Evolutionary conservation across 495 filamentous ascomycete genomes (phyloP).

Genomic region (Cladorrhinum samala): DNA sequence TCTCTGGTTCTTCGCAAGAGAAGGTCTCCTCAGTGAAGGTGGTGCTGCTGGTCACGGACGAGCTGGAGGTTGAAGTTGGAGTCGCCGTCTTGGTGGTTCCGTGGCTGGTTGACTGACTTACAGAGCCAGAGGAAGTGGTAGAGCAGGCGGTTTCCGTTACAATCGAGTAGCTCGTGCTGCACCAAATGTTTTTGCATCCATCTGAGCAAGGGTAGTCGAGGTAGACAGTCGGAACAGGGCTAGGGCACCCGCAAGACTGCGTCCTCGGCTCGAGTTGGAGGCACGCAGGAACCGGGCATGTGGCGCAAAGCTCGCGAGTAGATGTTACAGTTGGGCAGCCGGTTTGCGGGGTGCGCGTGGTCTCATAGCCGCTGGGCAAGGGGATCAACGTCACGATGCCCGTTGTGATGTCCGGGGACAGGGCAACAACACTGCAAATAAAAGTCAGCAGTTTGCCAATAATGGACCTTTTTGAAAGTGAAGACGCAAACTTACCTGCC

Average conservation of each 20-base stretch:
- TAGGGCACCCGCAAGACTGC: conserved; percentile 22
- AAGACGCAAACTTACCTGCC: background rate
- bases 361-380: background rate
- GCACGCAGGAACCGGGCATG: conserved; percentile 25
- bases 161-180: conserved; percentile 15
- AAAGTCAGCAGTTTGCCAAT: background rate
- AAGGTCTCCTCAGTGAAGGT: background rate
- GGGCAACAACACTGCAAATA: background rate
- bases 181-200: conserved; percentile 13
- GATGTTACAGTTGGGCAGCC: conserved; percentile 21
- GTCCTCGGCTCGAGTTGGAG: conserved; percentile 27
- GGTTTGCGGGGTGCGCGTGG: conserved; percentile 1
- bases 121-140: background rate
- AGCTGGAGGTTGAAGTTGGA: too few species aligned
- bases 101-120: background rate
- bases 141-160: conserved; percentile 1
- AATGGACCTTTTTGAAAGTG: background rate
- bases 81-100: background rate
- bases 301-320: conserved; percentile 22
- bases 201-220: conserved; percentile 19
- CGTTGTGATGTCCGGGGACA: background rate
- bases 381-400: background rate
- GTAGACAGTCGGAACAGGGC: conserved; percentile 13
- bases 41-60: too few species aligned
- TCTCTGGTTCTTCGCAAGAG: background rate